Conservation (phyloP, 2,329 filamentous ascomycete genomes). For the Coleophoma cylindrospora region DNA sequence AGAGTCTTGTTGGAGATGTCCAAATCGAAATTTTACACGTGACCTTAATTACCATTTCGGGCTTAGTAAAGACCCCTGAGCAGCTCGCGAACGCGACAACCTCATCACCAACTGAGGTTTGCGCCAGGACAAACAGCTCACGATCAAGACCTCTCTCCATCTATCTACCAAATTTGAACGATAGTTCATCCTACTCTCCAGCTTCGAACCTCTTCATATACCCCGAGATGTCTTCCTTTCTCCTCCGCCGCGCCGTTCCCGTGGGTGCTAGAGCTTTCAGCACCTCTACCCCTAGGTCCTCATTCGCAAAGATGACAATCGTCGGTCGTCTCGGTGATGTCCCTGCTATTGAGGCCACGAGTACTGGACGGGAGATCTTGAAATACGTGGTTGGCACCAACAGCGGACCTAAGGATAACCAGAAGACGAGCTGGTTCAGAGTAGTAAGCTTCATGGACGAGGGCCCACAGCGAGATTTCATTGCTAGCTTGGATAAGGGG, state of each 20-base stretch:
- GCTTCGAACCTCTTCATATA: not conserved
- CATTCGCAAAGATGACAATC: constrained; percentile 76
- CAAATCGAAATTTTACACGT: too few relatives aligned
- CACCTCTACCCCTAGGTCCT: constrained; percentile 51
- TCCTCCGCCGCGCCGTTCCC: constrained; percentile 33
- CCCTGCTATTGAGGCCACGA: constrained; percentile 70
- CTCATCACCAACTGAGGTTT: not conserved
- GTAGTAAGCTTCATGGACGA: constrained; percentile 68
- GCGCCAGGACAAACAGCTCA: not conserved
- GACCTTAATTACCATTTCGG: too few relatives aligned
- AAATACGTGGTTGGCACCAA: constrained; percentile 72
- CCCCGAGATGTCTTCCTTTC: constrained; percentile 19
- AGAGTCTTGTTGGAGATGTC: too few relatives aligned
- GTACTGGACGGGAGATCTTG: constrained; percentile 68
- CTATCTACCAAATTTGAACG: too few relatives aligned
- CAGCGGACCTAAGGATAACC: constrained; percentile 61
- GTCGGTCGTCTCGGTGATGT: constrained; percentile 77
- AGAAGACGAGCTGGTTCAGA: constrained; percentile 80
- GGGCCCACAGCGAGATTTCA: constrained; percentile 64
- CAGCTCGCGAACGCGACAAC: too few relatives aligned
- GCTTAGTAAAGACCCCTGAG: too few relatives aligned
- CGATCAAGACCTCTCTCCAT: not conserved
- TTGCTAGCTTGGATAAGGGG: constrained; percentile 79
- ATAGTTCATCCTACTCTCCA: not conserved
- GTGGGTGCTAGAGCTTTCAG: constrained; percentile 65